Conservation (phyloP, 768 basidiomycete species). For the Hygrophorus pudorinus region DNA sequence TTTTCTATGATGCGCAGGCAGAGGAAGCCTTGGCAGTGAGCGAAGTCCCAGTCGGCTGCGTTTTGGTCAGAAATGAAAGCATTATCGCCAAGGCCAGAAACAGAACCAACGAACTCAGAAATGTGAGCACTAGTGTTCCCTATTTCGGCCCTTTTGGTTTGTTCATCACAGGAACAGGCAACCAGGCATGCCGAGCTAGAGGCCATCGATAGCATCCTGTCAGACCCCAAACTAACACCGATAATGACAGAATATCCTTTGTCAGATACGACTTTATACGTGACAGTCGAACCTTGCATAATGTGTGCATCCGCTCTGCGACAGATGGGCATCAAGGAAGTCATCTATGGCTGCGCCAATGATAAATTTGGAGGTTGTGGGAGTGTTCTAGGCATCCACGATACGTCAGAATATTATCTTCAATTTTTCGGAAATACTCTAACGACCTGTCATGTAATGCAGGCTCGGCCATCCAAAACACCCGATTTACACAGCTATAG, state of each 20-base stretch:
- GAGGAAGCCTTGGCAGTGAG: constrained; percentile 75
- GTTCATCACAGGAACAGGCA: constrained; percentile 43
- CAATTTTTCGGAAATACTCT: not conserved
- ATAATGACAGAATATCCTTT: constrained; percentile 49
- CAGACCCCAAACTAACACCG: constrained; percentile 49
- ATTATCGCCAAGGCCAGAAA: constrained; percentile 86
- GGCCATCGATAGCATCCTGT: constrained; percentile 83
- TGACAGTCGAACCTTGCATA: constrained; percentile 98
- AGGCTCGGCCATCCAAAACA: constrained; percentile 69
- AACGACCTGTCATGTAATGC: not conserved
- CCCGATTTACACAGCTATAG: constrained; percentile 61
- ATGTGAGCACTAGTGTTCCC: constrained; percentile 40
- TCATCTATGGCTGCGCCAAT: constrained; percentile 90
- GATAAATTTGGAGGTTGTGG: constrained; percentile 96
- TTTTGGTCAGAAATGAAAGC: constrained; percentile 73
- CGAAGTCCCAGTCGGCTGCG: constrained; percentile 96
- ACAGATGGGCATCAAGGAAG: constrained; percentile 84
- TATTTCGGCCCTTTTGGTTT: constrained; percentile 1
- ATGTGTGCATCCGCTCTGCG: constrained; percentile 97
- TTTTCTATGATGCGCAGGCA: constrained; percentile 36
- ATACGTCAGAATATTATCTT: constrained; percentile 34
- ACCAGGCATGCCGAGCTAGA: constrained; percentile 97
- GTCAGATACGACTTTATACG: constrained; percentile 77
- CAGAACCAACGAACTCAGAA: constrained; percentile 86
- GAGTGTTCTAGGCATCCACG: constrained; percentile 84